A percentile compares a stretch with the other conserved stretches of the same genome.
Conservation (phyloP, 176 grass and related monocot species). For the Hordeum vulgare region MorexV3_pseudomolecules_assembly NC_058519.1:518410993-518411492, state of each 20-base stretch:
- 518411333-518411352: not conserved
- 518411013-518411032: too few species aligned
- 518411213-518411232: not conserved
- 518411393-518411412: not conserved
- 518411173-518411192: not conserved
- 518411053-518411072: too few species aligned
- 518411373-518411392: not conserved
- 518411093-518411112: too few species aligned
- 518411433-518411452: not conserved
- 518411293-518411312: too few species aligned
- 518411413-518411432: not conserved
- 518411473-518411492: not conserved
- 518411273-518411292: not conserved
- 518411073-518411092: too few species aligned
- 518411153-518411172: too few species aligned
- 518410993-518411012: too few species aligned
- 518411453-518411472: not conserved
- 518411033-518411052: too few species aligned
- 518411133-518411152: too few species aligned
- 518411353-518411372: not conserved
- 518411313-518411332: not conserved
- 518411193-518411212: not conserved
- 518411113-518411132: too few species aligned
- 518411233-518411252: not conserved
- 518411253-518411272: not conserved